These are phyloP conservation scores for Microdochium bolleyi DNA, from an alignment of 2,329 filamentous ascomycete genomes.

Conservation along the genomic window DNA sequence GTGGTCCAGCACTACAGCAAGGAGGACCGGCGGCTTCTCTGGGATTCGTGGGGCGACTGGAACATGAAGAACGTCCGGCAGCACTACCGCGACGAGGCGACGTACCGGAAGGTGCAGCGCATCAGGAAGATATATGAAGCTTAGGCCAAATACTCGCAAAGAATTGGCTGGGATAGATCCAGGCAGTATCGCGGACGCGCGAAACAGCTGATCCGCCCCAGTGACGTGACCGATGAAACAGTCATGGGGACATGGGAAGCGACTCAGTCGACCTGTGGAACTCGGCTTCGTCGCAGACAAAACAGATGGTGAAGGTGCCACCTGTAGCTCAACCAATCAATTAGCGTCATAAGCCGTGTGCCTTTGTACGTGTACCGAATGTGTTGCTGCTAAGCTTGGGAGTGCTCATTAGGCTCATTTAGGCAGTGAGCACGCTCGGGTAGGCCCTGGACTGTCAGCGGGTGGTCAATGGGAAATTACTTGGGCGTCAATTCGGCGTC, in stretches of 20 bases:
- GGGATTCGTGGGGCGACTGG: constrained; percentile 30
- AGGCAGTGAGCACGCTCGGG: background rate
- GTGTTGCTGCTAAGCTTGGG: background rate
- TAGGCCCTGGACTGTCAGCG: background rate
- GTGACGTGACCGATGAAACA: background rate
- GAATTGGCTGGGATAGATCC: background rate
- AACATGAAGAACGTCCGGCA: constrained; percentile 26
- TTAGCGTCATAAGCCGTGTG: background rate
- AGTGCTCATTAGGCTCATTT: background rate
- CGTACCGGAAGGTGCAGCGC: constrained; percentile 24
- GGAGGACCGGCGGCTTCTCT: constrained; percentile 29
- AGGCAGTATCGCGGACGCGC: background rate
- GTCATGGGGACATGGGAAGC: background rate
- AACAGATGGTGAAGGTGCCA: background rate
- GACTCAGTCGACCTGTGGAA: background rate
- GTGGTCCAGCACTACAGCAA: constrained; percentile 26
- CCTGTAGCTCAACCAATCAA: background rate
- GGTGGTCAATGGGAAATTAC: too few relatives aligned
- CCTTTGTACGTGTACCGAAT: background rate
- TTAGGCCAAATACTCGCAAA: background rate
- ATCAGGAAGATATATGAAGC: background rate
- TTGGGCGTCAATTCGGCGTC: background rate
- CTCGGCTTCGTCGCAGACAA: background rate
- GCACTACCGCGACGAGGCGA: constrained; percentile 24
- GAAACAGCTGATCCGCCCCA: background rate